Evolutionary conservation across 129 eudicot species (phyloP).

Genomic region (Solidago caesia): DNA sequence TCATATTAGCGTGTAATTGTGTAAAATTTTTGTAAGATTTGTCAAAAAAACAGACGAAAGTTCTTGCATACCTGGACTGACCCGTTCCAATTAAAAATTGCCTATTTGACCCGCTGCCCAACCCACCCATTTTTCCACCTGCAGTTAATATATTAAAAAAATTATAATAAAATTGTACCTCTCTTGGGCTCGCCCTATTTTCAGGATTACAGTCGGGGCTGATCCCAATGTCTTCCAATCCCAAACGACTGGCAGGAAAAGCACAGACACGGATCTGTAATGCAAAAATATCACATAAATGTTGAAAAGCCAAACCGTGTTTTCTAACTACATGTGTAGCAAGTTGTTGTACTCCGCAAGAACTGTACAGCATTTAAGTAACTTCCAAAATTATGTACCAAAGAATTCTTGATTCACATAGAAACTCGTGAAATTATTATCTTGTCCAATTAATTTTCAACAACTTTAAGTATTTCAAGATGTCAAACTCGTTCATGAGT

Average conservation of each 20-base stretch:
- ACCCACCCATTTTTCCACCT: too few relatives aligned
- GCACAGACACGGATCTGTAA: constrained; percentile 91
- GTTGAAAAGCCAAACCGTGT: not conserved
- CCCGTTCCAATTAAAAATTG: too few relatives aligned
- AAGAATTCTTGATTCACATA: not conserved
- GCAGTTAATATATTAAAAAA: not conserved
- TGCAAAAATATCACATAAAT: constrained; percentile 2
- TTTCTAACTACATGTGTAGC: not conserved
- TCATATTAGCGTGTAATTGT: too few relatives aligned
- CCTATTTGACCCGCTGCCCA: too few relatives aligned
- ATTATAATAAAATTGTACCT: constrained; percentile 43
- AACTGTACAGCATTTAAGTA: not conserved
- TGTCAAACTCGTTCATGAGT: too few relatives aligned
- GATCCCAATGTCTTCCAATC: constrained; percentile 85
- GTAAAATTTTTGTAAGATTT: too few relatives aligned
- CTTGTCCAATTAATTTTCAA: too few relatives aligned
- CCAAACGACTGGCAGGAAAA: constrained; percentile 79
- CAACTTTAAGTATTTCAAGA: too few relatives aligned
- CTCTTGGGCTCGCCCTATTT: constrained; percentile 67
- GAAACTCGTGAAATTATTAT: too few relatives aligned
- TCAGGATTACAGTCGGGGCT: constrained; percentile 98
- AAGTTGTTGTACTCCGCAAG: too few relatives aligned
- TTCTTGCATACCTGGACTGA: too few relatives aligned
- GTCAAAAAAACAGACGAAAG: too few relatives aligned
- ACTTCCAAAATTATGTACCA: not conserved